Base-by-base conservation (phyloP, 2,329 filamentous ascomycete species). In the Talaromyces sp. region DNA sequence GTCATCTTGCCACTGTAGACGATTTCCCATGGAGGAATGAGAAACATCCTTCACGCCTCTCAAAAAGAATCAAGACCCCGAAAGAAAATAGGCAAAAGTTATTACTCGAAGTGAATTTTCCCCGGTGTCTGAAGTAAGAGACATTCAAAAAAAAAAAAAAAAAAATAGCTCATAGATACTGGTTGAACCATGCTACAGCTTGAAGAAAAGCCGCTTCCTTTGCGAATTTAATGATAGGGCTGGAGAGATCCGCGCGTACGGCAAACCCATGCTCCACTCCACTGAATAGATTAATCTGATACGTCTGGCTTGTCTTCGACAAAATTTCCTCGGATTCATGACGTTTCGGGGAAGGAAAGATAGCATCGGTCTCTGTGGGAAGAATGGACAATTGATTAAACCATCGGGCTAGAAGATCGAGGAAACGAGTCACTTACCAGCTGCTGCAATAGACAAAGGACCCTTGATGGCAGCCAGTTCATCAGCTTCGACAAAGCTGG, bases 141-240 rank as follows among this genome's bases (percentile, higher is more conserved):
- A n/a, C n/a, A n/a, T n/a, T n/a, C n/a, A n/a, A n/a, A n/a, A n/a
- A n/a, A n/a, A n/a, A n/a, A n/a, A n/a, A n/a, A n/a, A n/a, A n/a
- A n/a, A n/a, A n/a, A n/a, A n/a, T n/a, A n/a, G n/a, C n/a, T 36
- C 49, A 58, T 19, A 62, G 49, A 30, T 63, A 58, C 54, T 56
- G 54, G 20, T 67, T 44, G 27, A 44, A 44, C 41, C 41, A 44
- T 3, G 24, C 16, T 4, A 44, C 41, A 32, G 41, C 27, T 20
- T 44, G 41, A 14, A 44, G 58, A 42, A 70, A 91, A 1, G 90
- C 88, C 70, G 86, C 81, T 73, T 93, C 88, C 78, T 88, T 91
- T 14, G 88, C 86, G 63, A 82, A 91, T 64, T 79, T 83, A 61
- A 81, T 69, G 19, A 73, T 52, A 65, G 79, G 80, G 52, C 84